Evolutionary conservation across 1,139 yeast genomes (phyloP).

Genomic region (Debaryomycetaceae sp.): DNA sequence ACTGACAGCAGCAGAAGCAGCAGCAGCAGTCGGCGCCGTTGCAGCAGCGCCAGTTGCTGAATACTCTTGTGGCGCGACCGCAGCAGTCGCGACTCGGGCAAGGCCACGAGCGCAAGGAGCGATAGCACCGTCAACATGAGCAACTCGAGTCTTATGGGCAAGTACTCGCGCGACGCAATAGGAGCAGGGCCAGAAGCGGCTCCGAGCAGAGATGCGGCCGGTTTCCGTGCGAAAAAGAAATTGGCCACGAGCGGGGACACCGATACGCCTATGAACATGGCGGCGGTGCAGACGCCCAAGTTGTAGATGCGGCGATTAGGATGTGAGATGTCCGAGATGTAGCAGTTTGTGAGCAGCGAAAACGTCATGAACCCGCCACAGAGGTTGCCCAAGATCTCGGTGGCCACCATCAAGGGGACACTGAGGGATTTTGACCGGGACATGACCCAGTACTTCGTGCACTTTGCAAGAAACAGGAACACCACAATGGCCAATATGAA

Average conservation of each 20-base stretch:
- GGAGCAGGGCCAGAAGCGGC: background rate
- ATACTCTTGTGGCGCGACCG: no score
- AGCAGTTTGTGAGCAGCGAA: constrained; percentile 45
- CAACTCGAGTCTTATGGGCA: background rate
- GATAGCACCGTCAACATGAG: constrained; percentile 4
- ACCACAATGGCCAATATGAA: constrained; percentile 24
- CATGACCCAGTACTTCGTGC: constrained; percentile 20
- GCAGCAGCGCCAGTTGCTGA: constrained; percentile 25
- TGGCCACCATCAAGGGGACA: constrained; percentile 20
- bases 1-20: constrained; percentile 7
- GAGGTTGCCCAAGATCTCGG: constrained; percentile 31
- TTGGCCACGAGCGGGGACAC: constrained; percentile 57
- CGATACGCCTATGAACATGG: constrained; percentile 50
- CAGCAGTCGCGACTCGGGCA: constrained; percentile 39
- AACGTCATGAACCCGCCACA: constrained; percentile 48
- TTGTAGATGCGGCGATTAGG: constrained; percentile 42
- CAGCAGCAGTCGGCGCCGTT: constrained; percentile 31
- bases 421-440: constrained; percentile 17
- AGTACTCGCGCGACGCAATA: background rate
- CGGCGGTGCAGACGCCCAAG: constrained; percentile 47
- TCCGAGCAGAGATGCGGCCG: background rate
- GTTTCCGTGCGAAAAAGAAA: constrained; percentile 4
- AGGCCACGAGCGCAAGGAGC: constrained; percentile 4
- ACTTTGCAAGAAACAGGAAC: constrained; percentile 13
- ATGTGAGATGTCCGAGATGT: constrained; percentile 55